Evolutionary conservation across 148 eudicot species (phyloP).

Genomic region (Chenopodium berlandieri): DNA sequence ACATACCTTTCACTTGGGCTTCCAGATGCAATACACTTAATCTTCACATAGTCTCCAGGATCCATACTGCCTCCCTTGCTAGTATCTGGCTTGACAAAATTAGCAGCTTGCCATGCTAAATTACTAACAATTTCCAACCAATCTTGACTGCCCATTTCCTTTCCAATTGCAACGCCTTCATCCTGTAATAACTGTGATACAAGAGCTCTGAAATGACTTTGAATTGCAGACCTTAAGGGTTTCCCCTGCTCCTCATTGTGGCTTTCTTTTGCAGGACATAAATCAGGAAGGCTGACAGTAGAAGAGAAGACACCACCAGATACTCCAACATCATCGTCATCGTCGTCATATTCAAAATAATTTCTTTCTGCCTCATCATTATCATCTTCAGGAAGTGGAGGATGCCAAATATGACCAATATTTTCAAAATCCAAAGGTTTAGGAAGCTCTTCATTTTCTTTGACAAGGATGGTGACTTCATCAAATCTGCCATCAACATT

Average conservation of each 20-base stretch:
- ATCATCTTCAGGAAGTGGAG: conserved; percentile 83
- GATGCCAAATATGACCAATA: conserved; percentile 74
- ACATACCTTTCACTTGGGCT: conserved; percentile 72
- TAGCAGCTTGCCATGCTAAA: conserved; percentile 97
- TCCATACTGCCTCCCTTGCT: conserved; percentile 98
- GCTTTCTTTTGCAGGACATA: conserved; percentile 45
- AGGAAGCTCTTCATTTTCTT: conserved; percentile 36
- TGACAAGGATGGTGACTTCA: conserved; percentile 32
- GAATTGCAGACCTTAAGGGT: conserved; percentile 55
- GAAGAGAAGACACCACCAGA: conserved; percentile 48
- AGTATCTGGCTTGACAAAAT: conserved; percentile 87
- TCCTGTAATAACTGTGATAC: conserved; percentile 84
- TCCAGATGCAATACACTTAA: conserved; percentile 92
- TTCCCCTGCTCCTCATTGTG: conserved; percentile 44
- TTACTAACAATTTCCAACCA: conserved; percentile 78
- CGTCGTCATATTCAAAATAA: conserved; percentile 71
- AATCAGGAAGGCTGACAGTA: conserved; percentile 38
- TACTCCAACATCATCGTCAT: conserved; percentile 58
- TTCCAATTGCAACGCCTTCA: conserved; percentile 52
- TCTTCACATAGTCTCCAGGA: conserved; percentile 84
- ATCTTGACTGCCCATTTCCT: conserved; percentile 44
- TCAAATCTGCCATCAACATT: conserved; percentile 37
- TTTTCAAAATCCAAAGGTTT: conserved; percentile 73
- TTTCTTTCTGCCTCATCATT: conserved; percentile 58
- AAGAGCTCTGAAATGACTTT: conserved; percentile 94